Base-by-base conservation (phyloP, 768 basidiomycete genomes). In the Pisolithus tinctorius region DNA sequence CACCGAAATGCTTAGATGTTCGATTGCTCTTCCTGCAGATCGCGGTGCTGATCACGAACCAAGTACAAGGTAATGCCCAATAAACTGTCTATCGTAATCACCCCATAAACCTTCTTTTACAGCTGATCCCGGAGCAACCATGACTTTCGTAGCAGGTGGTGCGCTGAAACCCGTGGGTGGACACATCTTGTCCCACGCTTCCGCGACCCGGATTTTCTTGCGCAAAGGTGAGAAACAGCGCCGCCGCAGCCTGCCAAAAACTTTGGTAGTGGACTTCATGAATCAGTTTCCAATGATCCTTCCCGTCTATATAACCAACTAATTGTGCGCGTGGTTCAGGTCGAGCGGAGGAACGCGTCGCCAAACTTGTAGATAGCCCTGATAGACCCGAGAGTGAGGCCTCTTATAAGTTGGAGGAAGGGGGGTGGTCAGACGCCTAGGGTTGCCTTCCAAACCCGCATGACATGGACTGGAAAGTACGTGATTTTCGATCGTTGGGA, bases 101-200 rank as follows among this genome's bases (percentile, higher is more conserved):
- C 17, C 20, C 20, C 17, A 36, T 47, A 58, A 36, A 64, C 31
- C 8, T 4, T 27, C 10, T 26, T 44, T 59, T 49, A 57, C 61
- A 89, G 89, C 93, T 53, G 94, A 97, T 65, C 94, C 94, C 20
- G 94, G 94, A 45, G 93, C 93, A 45, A 91, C 88, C 2, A 89
- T 89, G 84, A 90, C 90, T 46, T 97, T 97, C 61, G 93, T 94
- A 39, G 93, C 92, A 25, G 93, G 93, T 38, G 89, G 92, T 31
- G 89, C 88, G 17, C 76, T 93, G 37, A 95, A 95, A 69, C 91
- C 92, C 16, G 88, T 94, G 42, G 90, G 89, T 37, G 90, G 90
- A 0, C 90, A 93, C 60, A 91, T 93, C 55, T 71, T 93, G 40
- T 93, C 90, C 0, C 90, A 77, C 51, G 88, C 91, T 16, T 93